Conservation (phyloP, 2,329 filamentous ascomycete genomes). For the Pseudogymnoascus sp. region DNA sequence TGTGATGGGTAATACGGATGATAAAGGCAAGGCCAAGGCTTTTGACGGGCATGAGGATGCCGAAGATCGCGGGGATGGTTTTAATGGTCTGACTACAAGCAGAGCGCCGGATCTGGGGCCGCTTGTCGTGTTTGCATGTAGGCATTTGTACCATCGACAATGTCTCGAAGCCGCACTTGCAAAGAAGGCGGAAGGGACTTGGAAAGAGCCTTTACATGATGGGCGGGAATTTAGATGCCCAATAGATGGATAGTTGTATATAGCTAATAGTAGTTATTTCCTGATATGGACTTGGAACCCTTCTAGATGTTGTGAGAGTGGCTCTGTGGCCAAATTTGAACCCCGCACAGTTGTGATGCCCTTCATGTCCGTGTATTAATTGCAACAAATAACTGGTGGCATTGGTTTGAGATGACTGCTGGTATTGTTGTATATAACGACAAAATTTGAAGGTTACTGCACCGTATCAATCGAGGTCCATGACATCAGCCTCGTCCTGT, state of each 20-base stretch:
- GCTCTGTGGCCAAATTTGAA: not conserved
- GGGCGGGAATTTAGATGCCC: constrained; percentile 30
- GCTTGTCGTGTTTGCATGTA: constrained; percentile 59
- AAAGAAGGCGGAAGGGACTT: constrained; percentile 39
- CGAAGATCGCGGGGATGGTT: constrained; percentile 29
- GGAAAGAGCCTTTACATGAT: constrained; percentile 48
- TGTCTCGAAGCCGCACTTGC: constrained; percentile 60
- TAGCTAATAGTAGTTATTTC: not conserved
- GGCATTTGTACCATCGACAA: constrained; percentile 60
- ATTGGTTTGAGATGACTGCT: not conserved
- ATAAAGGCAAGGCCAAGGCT: constrained; percentile 46
- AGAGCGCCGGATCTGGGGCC: constrained; percentile 48
- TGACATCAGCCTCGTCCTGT: not conserved
- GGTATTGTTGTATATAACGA: not conserved
- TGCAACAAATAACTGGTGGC: not conserved
- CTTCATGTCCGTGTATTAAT: not conserved
- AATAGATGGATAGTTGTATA: constrained; percentile 31
- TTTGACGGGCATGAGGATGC: constrained; percentile 33
- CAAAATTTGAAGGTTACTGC: not conserved
- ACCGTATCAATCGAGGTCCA: constrained; percentile 6
- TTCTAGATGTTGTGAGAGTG: not conserved
- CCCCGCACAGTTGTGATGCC: not conserved
- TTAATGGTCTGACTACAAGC: constrained; percentile 20
- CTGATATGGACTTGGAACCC: not conserved
- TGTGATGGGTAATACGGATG: not conserved